Base-by-base conservation (phyloP, 768 basidiomycete genomes). In the Pisolithus albus region DNA sequence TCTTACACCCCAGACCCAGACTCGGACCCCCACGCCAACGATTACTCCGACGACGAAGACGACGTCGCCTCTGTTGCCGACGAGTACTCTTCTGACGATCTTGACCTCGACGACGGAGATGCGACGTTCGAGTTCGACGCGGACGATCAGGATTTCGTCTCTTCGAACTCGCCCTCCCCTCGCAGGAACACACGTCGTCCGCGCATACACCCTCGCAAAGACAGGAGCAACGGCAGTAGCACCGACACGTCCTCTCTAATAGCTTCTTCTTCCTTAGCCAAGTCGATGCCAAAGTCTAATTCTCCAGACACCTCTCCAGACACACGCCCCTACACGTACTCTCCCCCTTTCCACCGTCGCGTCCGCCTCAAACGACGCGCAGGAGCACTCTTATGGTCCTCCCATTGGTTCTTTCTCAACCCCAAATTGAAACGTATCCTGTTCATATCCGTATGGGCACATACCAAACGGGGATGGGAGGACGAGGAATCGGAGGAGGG, bases 341-440 rank as follows among this genome's bases (percentile, higher is more conserved):
- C n/a, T 11, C 66, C 68, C 34, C 65, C 68, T 4, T 53, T 62
- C 46, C 53, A 24, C 36, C 58, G 70, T 69, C 74, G 74, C 56
- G 71, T 79, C 50, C 76, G 74, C 32, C 61, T 79, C 49, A 80
- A 78, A 62, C 79, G 70, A 26, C 64, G 83, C 56, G 77, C 81
- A 18, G 90, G 91, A 16, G 86, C 91, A 4, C 72, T 97, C 52
- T 76, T 97, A 7, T 98, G 94, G 94, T 93, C 90, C 32, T 91
- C 90, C 10, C 91, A 95, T 66, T 95, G 92, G 86, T 97, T 98
- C 76, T 95, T 98, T 74, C 74, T 92, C 61, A 95, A 93, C 75
- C 80, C 86, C 61, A 94, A 92, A 73, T 72, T 84, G 70, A 96
- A 94, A 73, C 83, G 94, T 19, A 82, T 97, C 60, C 70, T 98